These are phyloP conservation scores for Yarrowia sp. DNA, from an alignment of 805 yeast genomes.

Conservation along the genomic window DNA sequence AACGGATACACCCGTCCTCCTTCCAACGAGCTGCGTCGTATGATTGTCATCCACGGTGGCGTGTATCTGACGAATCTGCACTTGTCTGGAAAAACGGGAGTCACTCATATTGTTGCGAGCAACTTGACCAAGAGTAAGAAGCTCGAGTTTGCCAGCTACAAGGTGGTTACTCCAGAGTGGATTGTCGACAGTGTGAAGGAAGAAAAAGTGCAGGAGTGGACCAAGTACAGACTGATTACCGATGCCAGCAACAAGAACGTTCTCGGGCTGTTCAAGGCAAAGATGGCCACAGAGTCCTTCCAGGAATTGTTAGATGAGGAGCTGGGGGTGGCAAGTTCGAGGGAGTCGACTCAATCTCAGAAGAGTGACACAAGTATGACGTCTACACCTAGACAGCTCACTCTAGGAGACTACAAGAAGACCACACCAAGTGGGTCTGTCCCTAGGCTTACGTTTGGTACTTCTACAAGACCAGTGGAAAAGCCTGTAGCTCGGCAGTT, in stretches of 20 bases:
- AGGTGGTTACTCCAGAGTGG: constrained; percentile 87
- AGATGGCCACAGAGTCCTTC: constrained; percentile 13
- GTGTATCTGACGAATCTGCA: constrained; percentile 56
- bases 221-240: constrained; percentile 54
- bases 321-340: background rate
- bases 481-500: no score
- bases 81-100: constrained; percentile 63
- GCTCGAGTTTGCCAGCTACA: constrained; percentile 67
- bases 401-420: no score
- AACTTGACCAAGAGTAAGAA: constrained; percentile 78
- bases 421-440: no score
- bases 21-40: constrained; percentile 69
- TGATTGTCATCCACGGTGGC: constrained; percentile 84
- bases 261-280: background rate
- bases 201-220: constrained; percentile 68
- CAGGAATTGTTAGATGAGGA: constrained; percentile 25
- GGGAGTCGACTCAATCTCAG: no score
- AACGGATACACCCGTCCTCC: constrained; percentile 90
- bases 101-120: constrained; percentile 85
- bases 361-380: no score
- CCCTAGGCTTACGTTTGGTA: no score
- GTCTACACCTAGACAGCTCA: no score
- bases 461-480: no score
- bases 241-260: constrained; percentile 1
- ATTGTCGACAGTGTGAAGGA: constrained; percentile 65